phyloP scores from a whole-genome alignment of 495 filamentous ascomycete genomes.

The Penicillium egyptiacum region DNA sequence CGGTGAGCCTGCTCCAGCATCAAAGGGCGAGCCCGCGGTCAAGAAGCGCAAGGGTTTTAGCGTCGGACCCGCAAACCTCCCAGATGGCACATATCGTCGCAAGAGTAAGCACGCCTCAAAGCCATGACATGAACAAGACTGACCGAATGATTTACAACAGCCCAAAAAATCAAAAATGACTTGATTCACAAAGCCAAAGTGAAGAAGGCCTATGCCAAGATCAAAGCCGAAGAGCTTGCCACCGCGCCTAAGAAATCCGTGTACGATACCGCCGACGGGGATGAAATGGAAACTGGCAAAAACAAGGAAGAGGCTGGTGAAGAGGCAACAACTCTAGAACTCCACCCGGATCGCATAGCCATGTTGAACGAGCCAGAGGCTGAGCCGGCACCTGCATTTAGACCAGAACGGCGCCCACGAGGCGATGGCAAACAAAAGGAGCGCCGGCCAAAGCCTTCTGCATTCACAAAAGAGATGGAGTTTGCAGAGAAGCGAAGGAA shows the following conservation, averaged over 20 bases:
- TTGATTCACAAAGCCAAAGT: conserved; percentile 93
- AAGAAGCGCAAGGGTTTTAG: conserved; percentile 67
- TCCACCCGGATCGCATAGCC: conserved; percentile 72
- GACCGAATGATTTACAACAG: conserved; percentile 44
- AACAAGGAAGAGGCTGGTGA: conserved; percentile 18
- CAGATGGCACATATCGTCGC: conserved; percentile 86
- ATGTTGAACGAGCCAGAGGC: conserved; percentile 58
- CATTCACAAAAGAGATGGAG: conserved; percentile 75
- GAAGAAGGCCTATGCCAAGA: conserved; percentile 88
- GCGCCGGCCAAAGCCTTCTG: conserved; percentile 57
- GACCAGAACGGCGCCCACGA: conserved; percentile 22
- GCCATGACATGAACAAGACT: background rate
- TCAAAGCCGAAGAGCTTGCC: conserved; percentile 62
- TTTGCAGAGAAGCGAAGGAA: conserved; percentile 64
- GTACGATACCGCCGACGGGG: conserved; percentile 33
- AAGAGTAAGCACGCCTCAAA: conserved; percentile 62
- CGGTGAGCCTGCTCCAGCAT: conserved; percentile 38
- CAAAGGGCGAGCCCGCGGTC: conserved; percentile 41
- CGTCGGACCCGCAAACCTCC: conserved; percentile 88
- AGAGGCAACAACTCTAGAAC: conserved; percentile 47
- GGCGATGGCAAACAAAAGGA: conserved; percentile 29
- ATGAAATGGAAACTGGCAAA: conserved; percentile 23
- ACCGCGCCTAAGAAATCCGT: conserved; percentile 32
- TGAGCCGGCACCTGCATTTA: conserved; percentile 25
- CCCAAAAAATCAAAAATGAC: conserved; percentile 86